Base-by-base conservation (phyloP, 1,284 basidiomycete species). In the Cystobasidiaceae sp. region DNA sequence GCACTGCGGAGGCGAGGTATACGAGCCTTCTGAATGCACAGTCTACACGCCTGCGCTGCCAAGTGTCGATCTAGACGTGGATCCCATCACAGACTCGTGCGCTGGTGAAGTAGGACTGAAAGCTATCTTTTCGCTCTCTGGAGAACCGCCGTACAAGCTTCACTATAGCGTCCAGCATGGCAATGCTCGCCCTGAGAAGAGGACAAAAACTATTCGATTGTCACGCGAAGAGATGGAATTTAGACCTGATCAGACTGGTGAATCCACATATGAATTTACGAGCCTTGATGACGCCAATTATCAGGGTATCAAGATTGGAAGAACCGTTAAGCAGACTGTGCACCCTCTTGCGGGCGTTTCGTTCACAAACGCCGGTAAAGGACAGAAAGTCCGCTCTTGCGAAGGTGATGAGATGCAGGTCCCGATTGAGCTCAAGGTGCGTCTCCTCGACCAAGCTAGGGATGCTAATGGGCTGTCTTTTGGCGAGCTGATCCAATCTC, bases 81-180 rank as follows among this genome's bases (percentile, higher is more conserved):
- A 86, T 73, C 86, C 88, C 58, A 88, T 97, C 70, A 89, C 93
- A 71, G 94, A 71, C 58, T 71, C 66, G 67, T 97, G 93, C 75
- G 92, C 91, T 34, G 91, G 93, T 13, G 92, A 97, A 70, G 93
- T 90, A 27, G 94, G 94, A 8, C 88, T 94, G 54, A 87, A 87
- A 27, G 90, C 90, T 4, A 85, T 87, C 13, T 85, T 97, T 48
- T 84, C 93, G 52, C 82, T 97, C 46, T 89, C 87, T 44, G 94
- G 94, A 21, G 88, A 85, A 1, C 88, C 93, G 33, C 94, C 94
- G 1, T 97, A 97, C 82, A 81, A 82, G 50, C 83, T 93, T 5
- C 85, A 85, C 75, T 92, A 93, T 79, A 83, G 81, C 32, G 83
- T 86, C 71, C 85, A 89, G 75, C 83, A 86, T 56, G 68, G 71